Base-by-base conservation (phyloP, 768 basidiomycete species). In the Pholiota conissans region DNA sequence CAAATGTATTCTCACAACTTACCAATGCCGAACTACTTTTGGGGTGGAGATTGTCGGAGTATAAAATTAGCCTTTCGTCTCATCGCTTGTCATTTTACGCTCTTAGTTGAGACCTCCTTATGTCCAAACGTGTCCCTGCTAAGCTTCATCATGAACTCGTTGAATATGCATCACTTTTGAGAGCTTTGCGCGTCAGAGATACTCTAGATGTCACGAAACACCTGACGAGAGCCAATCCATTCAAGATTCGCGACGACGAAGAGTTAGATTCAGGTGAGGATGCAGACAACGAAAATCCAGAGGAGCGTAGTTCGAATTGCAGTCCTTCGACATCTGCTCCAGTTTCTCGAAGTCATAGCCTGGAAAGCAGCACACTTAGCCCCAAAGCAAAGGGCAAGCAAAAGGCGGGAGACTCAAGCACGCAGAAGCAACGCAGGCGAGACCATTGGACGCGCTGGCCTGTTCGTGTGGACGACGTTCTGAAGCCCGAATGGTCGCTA, bases 391-490 rank as follows among this genome's bases (percentile, higher is more conserved):
- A 53, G 55, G 61, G 52, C 59, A 67, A 67, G 64, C 60, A 62
- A 68, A 65, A 62, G 65, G 64, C 28, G 3, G 48, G 14, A 1
- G 28, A 52, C 0, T 20, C 11, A 20, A 30, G 10, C 32, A 62
- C 39, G 58, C 65, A 5, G 24, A 45, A 59, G 26, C 57, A 68
- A 69, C 62, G 58, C 32, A 56, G 30, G 16, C 65, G 76, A 22
- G 83, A 87, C 63, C 74, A 73, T 0, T 91, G 89, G 89, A 90
- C 90, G 0, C 76, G 84, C 6, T 93, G 91, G 91, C 91, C 91
- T 1, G 79, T 91, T 50, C 78, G 84, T 16, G 63, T 76, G 3
- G 74, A 76, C 14, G 88, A 92, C 63, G 79, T 89, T 14, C 74
- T 78, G 22, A 73, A 81, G 8, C 89, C 91, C 1, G 85, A 90